These are phyloP conservation scores for Ogataea haglerorum DNA, from an alignment of 805 yeast species.

Conservation along the genomic window DNA sequence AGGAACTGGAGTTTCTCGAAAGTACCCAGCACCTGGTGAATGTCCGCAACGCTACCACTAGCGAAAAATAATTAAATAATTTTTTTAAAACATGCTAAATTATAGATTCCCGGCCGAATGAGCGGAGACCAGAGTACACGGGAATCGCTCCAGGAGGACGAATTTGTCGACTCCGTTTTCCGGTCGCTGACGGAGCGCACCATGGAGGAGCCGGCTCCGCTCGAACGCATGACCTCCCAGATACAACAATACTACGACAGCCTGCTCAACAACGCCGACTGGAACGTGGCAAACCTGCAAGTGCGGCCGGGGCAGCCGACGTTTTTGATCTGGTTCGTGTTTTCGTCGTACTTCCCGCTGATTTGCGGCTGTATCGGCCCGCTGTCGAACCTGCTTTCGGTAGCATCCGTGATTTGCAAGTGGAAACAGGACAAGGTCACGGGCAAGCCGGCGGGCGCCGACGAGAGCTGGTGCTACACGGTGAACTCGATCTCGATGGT, in stretches of 20 bases:
- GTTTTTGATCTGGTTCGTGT: constrained; percentile 52
- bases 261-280: constrained; percentile 26
- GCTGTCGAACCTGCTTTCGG: constrained; percentile 66
- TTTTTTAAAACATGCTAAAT: background rate
- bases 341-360: constrained; percentile 70
- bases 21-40: constrained; percentile 15
- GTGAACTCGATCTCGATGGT: constrained; percentile 62
- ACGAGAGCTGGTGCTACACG: constrained; percentile 42
- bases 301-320: constrained; percentile 33
- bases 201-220: background rate
- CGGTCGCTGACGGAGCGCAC: background rate
- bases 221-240: constrained; percentile 1
- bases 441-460: constrained; percentile 27
- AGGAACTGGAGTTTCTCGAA: constrained; percentile 45
- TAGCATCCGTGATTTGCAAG: constrained; percentile 64
- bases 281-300: constrained; percentile 30
- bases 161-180: background rate
- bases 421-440: constrained; percentile 46
- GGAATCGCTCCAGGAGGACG: background rate
- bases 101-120: background rate
- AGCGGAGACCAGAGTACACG: background rate
- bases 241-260: constrained; percentile 24
- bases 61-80: background rate
- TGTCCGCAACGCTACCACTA: background rate
- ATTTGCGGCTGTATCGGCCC: constrained; percentile 79